Conservation (phyloP, 2,329 filamentous ascomycete species). For the Fonsecaea nubica region DNA sequence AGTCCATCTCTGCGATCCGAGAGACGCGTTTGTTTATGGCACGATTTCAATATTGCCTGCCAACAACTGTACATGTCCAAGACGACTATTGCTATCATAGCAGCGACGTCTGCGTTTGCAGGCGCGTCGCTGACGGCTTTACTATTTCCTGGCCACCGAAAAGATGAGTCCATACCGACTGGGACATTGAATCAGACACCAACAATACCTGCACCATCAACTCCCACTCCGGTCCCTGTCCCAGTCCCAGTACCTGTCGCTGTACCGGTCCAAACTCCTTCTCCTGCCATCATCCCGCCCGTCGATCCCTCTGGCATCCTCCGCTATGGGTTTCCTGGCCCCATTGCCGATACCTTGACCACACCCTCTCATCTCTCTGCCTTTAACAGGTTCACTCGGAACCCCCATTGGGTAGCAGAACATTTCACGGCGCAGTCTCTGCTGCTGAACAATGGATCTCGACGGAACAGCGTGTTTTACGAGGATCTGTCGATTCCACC, state of each 20-base stretch:
- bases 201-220: conserved; percentile 47
- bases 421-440: conserved; percentile 93
- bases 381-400: conserved; percentile 88
- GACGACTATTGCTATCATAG: conserved; percentile 75
- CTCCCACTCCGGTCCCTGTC: conserved; percentile 40
- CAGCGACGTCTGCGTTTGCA: conserved; percentile 75
- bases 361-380: conserved; percentile 80
- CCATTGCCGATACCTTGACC: conserved; percentile 79
- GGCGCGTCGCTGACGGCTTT: conserved; percentile 75
- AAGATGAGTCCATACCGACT: conserved; percentile 45
- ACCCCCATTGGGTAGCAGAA: conserved; percentile 93
- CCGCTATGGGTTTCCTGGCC: conserved; percentile 90
- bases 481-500: conserved; percentile 82
- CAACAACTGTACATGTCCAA: conserved; percentile 69
- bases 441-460: conserved; percentile 74
- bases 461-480: conserved; percentile 79
- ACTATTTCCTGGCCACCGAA: conserved; percentile 64
- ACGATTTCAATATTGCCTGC: not conserved
- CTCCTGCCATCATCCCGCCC: conserved; percentile 50
- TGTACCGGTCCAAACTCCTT: conserved; percentile 20
- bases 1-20: too few species aligned
- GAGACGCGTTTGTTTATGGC: conserved; percentile 11
- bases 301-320: conserved; percentile 79
- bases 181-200: conserved; percentile 44
- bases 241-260: conserved; percentile 43